These are phyloP conservation scores for Hanseniaspora nectarophila DNA, from an alignment of 805 yeast genomes.

Conservation along the genomic window DNA sequence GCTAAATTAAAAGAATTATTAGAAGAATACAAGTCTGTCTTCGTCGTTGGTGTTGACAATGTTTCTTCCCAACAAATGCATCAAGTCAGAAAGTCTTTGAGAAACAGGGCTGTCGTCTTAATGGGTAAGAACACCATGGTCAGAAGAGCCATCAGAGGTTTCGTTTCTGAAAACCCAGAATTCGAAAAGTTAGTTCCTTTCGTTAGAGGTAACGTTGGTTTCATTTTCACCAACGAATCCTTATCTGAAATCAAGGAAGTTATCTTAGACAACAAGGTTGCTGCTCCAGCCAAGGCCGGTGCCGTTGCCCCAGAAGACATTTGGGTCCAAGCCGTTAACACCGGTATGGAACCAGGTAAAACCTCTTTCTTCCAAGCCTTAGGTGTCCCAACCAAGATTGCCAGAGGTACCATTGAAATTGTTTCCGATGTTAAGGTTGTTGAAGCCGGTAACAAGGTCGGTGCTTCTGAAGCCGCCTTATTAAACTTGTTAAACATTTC, in stretches of 20 bases:
- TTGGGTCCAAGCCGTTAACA: slow-evolving; percentile 97
- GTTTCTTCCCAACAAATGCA: slow-evolving; percentile 99
- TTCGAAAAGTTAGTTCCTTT: slow-evolving; percentile 88
- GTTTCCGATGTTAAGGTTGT: slow-evolving; percentile 94
- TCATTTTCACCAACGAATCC: slow-evolving; percentile 96
- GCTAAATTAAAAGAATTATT: slow-evolving; percentile 85
- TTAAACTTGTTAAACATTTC: slow-evolving; percentile 99
- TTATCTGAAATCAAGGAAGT: slow-evolving; percentile 84
- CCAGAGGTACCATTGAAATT: slow-evolving; percentile 99
- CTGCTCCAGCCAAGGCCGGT: slow-evolving; percentile 99
- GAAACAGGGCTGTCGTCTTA: slow-evolving; percentile 87
- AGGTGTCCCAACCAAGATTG: slow-evolving; percentile 99
- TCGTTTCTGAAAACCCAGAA: slow-evolving; percentile 87
- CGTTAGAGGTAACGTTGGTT: slow-evolving; percentile 98
- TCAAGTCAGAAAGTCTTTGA: slow-evolving; percentile 93
- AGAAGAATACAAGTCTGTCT: slow-evolving; percentile 94
- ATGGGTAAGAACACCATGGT: slow-evolving; percentile 99
- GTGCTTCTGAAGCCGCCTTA: slow-evolving; percentile 97
- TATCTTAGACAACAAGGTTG: slow-evolving; percentile 84
- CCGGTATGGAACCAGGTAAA: slow-evolving; percentile 99
- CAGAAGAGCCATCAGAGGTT: slow-evolving; percentile 98
- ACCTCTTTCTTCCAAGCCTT: slow-evolving; percentile 99
- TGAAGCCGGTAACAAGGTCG: slow-evolving; percentile 74
- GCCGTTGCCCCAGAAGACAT: slow-evolving; percentile 97
- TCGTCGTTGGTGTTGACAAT: slow-evolving; percentile 98